These are phyloP conservation scores for Wallemia mellicola DNA, from an alignment of 1,284 basidiomycete species.

Conservation along the genomic window DNA sequence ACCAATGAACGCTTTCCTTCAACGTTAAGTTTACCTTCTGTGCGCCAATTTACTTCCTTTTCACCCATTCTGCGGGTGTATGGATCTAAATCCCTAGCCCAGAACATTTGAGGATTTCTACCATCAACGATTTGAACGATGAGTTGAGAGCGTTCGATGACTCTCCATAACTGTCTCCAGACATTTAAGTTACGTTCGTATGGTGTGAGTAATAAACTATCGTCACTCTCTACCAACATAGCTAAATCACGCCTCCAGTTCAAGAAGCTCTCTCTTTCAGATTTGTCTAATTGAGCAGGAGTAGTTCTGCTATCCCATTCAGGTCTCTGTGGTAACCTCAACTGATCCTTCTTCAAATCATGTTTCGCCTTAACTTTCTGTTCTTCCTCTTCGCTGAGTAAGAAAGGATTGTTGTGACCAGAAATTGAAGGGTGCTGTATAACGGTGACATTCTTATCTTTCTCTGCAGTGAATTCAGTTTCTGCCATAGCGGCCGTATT, in stretches of 20 bases:
- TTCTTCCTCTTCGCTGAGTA: constrained; percentile 61
- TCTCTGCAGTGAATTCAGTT: constrained; percentile 94
- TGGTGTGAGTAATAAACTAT: constrained; percentile 52
- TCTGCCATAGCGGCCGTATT: constrained; percentile 83
- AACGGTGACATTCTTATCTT: constrained; percentile 62
- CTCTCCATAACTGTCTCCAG: constrained; percentile 86
- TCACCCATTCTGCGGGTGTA: constrained; percentile 58
- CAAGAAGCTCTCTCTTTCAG: constrained; percentile 62
- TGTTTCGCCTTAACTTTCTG: constrained; percentile 39
- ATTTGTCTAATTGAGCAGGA: constrained; percentile 41
- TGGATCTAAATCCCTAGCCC: constrained; percentile 65
- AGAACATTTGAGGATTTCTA: constrained; percentile 63
- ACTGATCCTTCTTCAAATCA: constrained; percentile 32
- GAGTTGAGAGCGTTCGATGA: constrained; percentile 71
- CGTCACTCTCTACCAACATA: constrained; percentile 17
- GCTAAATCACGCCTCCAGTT: constrained; percentile 77
- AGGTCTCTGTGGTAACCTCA: constrained; percentile 53
- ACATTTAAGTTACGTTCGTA: constrained; percentile 90
- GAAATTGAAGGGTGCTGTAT: constrained; percentile 31
- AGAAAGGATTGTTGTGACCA: constrained; percentile 46
- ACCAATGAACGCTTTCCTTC: constrained; percentile 43
- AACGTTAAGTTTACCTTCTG: constrained; percentile 31
- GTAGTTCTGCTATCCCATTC: constrained; percentile 56
- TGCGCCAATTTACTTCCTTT: constrained; percentile 26
- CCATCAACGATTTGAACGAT: constrained; percentile 89